phyloP scores from a whole-genome alignment of 1,139 yeast species.

The Trichomonascaceae sp. region DNA sequence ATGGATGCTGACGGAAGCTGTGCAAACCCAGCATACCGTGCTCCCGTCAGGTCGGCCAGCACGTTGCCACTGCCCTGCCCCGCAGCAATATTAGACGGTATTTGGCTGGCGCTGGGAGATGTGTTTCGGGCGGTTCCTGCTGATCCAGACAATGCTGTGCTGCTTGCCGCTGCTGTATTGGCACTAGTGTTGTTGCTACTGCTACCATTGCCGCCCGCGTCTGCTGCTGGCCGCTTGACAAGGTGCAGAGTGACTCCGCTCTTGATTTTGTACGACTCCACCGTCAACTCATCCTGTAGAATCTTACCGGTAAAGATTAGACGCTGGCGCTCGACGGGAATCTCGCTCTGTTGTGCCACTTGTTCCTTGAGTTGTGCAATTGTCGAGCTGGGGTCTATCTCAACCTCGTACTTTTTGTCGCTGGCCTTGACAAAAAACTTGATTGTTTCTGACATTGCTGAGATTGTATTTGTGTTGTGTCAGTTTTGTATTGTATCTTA shows the following conservation, averaged over 20 bases:
- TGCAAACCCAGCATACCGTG: conserved; percentile 86
- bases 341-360: conserved; percentile 44
- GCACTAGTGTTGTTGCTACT: conserved; percentile 2
- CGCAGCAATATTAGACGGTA: conserved; percentile 68
- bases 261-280: conserved; percentile 67
- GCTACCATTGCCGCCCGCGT: conserved; percentile 14
- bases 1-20: conserved; percentile 77
- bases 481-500: too few species aligned
- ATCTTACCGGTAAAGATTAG: conserved; percentile 91
- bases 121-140: conserved; percentile 11
- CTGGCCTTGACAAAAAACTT: too few species aligned
- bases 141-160: conserved; percentile 12
- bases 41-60: conserved; percentile 83
- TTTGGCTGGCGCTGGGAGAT: conserved; percentile 19
- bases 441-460: too few species aligned
- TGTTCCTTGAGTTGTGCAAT: conserved; percentile 57
- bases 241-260: conserved; percentile 80
- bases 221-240: conserved; percentile 44
- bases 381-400: conserved; percentile 40
- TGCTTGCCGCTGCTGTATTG: conserved; percentile 7
- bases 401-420: conserved; percentile 63
- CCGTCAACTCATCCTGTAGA: conserved; percentile 66
- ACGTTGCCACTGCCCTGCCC: conserved; percentile 89
- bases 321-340: conserved; percentile 69
- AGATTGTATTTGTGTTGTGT: too few species aligned